These are phyloP conservation scores for Colletotrichum spinosum DNA, from an alignment of 2,329 filamentous ascomycete genomes.

Conservation along the genomic window DNA sequence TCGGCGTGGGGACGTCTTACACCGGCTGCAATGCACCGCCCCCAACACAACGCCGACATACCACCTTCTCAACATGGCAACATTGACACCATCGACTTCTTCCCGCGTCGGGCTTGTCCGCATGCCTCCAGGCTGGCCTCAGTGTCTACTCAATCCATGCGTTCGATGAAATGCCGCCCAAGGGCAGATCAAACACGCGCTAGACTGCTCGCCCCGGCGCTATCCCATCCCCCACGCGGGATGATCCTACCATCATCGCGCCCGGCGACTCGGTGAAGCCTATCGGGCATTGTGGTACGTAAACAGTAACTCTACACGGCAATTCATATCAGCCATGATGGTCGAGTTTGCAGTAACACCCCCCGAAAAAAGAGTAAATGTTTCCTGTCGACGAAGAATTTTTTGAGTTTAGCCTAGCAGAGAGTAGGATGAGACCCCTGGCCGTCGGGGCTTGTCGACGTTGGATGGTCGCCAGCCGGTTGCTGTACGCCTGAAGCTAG, in stretches of 20 bases:
- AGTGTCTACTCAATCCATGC: neutral
- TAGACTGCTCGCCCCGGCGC: neutral
- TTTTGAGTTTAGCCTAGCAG: conserved; percentile 31
- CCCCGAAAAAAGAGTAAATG: neutral
- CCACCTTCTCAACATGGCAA: conserved; percentile 15
- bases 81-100: neutral
- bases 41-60: neutral
- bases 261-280: conserved; percentile 24
- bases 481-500: neutral
- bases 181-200: neutral
- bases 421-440: neutral
- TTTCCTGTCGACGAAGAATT: neutral
- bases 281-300: conserved; percentile 7
- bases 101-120: conserved; percentile 13
- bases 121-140: neutral
- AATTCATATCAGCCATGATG: neutral
- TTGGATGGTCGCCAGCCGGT: neutral
- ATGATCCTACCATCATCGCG: conserved; percentile 15
- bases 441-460: neutral
- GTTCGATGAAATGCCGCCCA: neutral
- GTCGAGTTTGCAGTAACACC: neutral
- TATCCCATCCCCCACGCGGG: conserved; percentile 22
- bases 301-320: conserved; percentile 11
- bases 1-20: too few relatives aligned
- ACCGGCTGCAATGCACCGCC: too few relatives aligned